Evolutionary conservation across 306 rosid genomes (phyloP), one percentile per base, ranked within the genome.

Genomic region (Fragaria iinumae): DNA sequence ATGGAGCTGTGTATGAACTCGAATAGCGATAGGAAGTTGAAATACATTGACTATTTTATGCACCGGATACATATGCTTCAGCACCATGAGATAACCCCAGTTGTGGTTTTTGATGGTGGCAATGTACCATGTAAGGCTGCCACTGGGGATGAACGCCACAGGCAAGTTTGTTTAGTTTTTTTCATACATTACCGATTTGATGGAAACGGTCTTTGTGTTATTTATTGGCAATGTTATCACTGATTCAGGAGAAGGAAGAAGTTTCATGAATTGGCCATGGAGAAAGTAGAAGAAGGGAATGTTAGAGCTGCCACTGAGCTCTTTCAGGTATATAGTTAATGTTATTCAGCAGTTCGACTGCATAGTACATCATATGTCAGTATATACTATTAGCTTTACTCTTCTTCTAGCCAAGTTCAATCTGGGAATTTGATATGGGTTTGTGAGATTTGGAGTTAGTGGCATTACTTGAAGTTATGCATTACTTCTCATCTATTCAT

Each of bases 1-100:
- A 87, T 90, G 98, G 98, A 92, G 83, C 92, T 92, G 56, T 90
- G 97, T 84, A 80, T 94, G 9, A 80, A 90, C 77, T 86, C 92
- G 23, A 80, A 89, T 64, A 60, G 90, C 64, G 91, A 82, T 71
- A 92, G 69, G 87, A 94, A 89, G 73, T 69, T 79, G 77, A 83
- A 92, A 39, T 94, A 91, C 70, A 78, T 92, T 69, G 96, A 94
- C 27, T 94, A 92, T 79, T 92, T 89, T 80, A 92, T 94, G 91
- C 86, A 88, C 65, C 67, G 91, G 75, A 79, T 88, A 82, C 77
- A 83, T 79, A 76, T 88, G 39, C 91, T 88, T 63, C 86, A 86
- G 1, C 85, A 88, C 60, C 68, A 88, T 69, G 72, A 79, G 77
- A 81, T 88, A 64, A 85, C 73, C 6, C 91, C 91, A 0, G 89